phyloP scores from a whole-genome alignment of 2,329 filamentous ascomycete species.

The Aschersonia sp. region DNA sequence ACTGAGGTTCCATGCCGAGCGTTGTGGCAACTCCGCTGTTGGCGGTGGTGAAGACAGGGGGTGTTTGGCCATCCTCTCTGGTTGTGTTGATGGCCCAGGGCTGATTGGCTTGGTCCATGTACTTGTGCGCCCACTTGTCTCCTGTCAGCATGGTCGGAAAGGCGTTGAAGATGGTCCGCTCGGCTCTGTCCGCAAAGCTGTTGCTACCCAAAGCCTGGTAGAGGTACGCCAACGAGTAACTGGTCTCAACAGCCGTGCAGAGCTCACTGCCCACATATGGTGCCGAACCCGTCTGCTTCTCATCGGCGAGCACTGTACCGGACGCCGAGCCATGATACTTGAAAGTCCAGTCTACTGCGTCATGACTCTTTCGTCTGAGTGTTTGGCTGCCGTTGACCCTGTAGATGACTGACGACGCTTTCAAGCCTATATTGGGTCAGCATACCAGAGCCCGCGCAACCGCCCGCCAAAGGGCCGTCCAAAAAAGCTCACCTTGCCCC shows the following conservation, averaged over 20 bases:
- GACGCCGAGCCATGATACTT: constrained; percentile 24
- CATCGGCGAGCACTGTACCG: constrained; percentile 26
- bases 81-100: constrained; percentile 30
- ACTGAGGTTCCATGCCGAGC: constrained; percentile 35
- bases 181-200: constrained; percentile 33
- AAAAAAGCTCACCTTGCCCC: constrained; percentile 20
- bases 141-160: constrained; percentile 34
- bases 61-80: constrained; percentile 7
- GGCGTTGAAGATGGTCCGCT: constrained; percentile 39
- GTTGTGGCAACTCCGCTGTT: constrained; percentile 23
- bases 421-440: constrained; percentile 16
- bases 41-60: constrained; percentile 30
- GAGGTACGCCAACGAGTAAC: constrained; percentile 17
- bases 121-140: constrained; percentile 41
- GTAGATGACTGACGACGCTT: constrained; percentile 24
- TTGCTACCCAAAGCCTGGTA: constrained; percentile 17
- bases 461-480: neutral
- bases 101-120: constrained; percentile 38
- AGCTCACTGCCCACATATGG: constrained; percentile 22
- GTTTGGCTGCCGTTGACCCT: constrained; percentile 21
- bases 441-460: neutral
- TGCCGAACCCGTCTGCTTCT: constrained; percentile 21
- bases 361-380: constrained; percentile 19
- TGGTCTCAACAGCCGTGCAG: constrained; percentile 18
- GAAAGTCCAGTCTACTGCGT: constrained; percentile 21